A percentile compares a stretch with the other conserved stretches of the same genome.
Evolutionary conservation across 176 grass and related monocot species (phyloP).

Genomic region (Eragrostis nindensis): DNA sequence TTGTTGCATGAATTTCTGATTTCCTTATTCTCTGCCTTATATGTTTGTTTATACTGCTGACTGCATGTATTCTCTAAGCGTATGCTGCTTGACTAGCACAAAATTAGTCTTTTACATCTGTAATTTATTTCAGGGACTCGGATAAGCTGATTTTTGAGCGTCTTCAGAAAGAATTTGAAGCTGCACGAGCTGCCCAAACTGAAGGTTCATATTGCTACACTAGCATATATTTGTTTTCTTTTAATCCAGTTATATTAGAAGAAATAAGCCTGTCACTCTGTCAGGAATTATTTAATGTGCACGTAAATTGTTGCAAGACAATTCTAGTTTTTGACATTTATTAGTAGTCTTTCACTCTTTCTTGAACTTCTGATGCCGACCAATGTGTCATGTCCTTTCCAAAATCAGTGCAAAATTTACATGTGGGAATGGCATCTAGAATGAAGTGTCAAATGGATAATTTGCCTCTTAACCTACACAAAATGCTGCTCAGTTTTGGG

Average conservation of each 20-base stretch:
- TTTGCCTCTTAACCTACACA: conserved; percentile 15
- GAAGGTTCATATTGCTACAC: conserved; percentile 56
- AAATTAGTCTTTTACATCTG: conserved; percentile 31
- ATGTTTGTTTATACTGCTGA: conserved; percentile 9
- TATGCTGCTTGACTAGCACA: neutral
- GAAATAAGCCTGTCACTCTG: conserved; percentile 22
- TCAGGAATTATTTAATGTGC: neutral
- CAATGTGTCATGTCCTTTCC: neutral
- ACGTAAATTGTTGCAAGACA: neutral
- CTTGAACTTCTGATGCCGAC: neutral
- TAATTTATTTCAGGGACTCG: conserved; percentile 67
- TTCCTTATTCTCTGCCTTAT: neutral
- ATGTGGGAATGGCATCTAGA: neutral
- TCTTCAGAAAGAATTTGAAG: conserved; percentile 88
- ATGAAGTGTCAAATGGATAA: conserved; percentile 1
- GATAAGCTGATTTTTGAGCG: conserved; percentile 94
- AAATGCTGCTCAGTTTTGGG: neutral
- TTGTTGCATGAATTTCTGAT: neutral
- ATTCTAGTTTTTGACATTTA: neutral
- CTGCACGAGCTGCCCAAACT: conserved; percentile 71
- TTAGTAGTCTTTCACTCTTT: neutral
- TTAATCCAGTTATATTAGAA: conserved; percentile 26
- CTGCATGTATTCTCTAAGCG: no score
- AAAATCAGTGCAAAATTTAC: conserved; percentile 23
- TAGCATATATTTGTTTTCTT: conserved; percentile 9